Base-by-base conservation (phyloP, 2,329 filamentous ascomycete genomes). In the Helicocarpus griseus region DNA sequence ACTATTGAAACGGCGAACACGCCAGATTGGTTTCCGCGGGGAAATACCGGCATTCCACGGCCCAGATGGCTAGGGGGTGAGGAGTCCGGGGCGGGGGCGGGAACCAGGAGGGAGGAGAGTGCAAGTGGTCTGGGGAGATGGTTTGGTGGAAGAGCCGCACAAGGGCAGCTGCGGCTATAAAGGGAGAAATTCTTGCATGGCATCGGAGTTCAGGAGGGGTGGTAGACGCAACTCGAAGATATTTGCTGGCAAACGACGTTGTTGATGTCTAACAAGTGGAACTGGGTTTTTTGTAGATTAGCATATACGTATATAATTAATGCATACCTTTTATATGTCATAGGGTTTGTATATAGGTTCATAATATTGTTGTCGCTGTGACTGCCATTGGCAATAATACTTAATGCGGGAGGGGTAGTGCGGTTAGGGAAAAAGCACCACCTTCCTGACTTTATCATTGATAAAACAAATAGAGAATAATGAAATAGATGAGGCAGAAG, bases 1-100 rank as follows among this genome's bases (percentile, higher is more conserved):
- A 97, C 93, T 0, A 81, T 97, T 49, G 91, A 97, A 55, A 86
- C 82, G 0, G 78, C 89, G 1, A 85, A 89, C 49, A 78, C 84
- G 28, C 91, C 93, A 0, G 83, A 83, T 57, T 97, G 90, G 89
- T 73, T 95, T 56, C 79, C 82, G 59, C 85, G 87, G 24, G 74
- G 88, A 26, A 79, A 81, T 1, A 76, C 80, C 53, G 79, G 78
- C 7, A 80, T 90, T 67, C 87, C 84, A 67, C 81, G 84, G 63
- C 89, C 88, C 4, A 85, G 82, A 61, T 94, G 89, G 89, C 86
- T 93, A 81, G 79, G 81, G 17, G 54, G 45, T 45, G 50, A 53
- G 52, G 61, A 59, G 8, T 11, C 36, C n/a, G 22, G 22, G 9
- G 47, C 39, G n/a, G 22, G 50, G 24, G 47, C 39, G n/a, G 22